A percentile compares a stretch with the other conserved stretches of the same genome.
Conservation (phyloP, 768 basidiomycete species). For the Terana coerulea region DNA sequence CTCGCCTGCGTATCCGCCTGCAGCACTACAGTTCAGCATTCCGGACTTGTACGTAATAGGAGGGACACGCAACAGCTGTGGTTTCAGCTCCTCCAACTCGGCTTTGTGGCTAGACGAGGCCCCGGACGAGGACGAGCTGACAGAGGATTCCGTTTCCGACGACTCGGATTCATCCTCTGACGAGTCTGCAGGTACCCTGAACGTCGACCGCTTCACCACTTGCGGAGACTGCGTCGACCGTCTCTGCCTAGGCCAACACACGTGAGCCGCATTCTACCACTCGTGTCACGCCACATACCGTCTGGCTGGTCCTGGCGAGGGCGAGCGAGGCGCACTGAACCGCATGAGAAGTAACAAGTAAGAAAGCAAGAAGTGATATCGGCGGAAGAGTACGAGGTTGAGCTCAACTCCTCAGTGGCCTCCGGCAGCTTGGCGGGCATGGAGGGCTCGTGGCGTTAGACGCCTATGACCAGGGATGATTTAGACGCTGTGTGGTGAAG, state of each 20-base stretch:
- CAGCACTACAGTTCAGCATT: constrained; percentile 14
- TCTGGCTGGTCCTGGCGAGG: constrained; percentile 45
- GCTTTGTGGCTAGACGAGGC: constrained; percentile 41
- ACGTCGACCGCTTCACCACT: constrained; percentile 40
- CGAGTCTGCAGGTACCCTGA: constrained; percentile 52
- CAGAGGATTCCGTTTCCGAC: constrained; percentile 35
- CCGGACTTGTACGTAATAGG: background rate
- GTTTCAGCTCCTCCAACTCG: constrained; percentile 36
- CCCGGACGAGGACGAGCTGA: constrained; percentile 30
- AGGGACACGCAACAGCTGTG: constrained; percentile 27
- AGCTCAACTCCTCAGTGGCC: background rate
- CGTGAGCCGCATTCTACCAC: background rate
- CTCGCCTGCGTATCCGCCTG: constrained; percentile 22
- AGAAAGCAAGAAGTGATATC: background rate
- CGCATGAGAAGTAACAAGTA: constrained; percentile 36
- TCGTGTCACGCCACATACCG: constrained; percentile 27
- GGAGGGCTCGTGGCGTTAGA: background rate
- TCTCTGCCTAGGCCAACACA: constrained; percentile 14
- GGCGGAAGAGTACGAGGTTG: background rate
- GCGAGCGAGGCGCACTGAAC: constrained; percentile 50
- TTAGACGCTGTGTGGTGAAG: too few species aligned
- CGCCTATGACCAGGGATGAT: too few species aligned
- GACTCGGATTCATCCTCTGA: constrained; percentile 38
- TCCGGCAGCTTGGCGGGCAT: too few species aligned
- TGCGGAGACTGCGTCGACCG: background rate